phyloP scores from a whole-genome alignment of 345 rosid genomes.

The Gossypium turneri region DNA sequence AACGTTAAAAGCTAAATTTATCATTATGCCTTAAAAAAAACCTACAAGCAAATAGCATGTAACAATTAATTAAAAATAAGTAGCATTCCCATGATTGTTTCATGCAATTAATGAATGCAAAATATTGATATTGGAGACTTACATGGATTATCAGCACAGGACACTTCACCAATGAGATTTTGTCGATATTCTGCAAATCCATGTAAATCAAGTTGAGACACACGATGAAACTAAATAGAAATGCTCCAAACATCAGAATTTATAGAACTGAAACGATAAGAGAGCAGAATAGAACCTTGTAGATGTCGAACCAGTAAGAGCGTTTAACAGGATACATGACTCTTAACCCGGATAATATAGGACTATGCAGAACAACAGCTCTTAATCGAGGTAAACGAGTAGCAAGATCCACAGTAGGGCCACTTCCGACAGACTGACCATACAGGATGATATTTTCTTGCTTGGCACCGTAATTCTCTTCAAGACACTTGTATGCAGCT shows the following conservation, averaged over 20 bases:
- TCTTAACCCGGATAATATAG: constrained; percentile 89
- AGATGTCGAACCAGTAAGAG: constrained; percentile 92
- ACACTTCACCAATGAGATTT: constrained; percentile 77
- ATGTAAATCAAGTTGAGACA: constrained; percentile 1
- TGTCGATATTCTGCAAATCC: constrained; percentile 73
- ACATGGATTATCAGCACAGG: constrained; percentile 92
- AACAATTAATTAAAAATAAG: not conserved
- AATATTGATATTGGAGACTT: constrained; percentile 31
- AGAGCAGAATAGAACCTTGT: constrained; percentile 52
- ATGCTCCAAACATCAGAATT: constrained; percentile 1
- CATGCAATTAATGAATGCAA: constrained; percentile 14
- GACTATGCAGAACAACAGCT: constrained; percentile 90
- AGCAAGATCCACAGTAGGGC: constrained; percentile 90
- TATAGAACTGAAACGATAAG: not conserved
- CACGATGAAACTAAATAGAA: not conserved
- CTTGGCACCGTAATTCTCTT: constrained; percentile 76
- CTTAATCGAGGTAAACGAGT: constrained; percentile 64
- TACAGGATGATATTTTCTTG: constrained; percentile 85
- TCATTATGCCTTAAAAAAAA: no score
- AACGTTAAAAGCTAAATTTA: no score
- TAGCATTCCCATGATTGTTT: not conserved
- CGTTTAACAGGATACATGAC: constrained; percentile 97
- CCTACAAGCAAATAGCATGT: no score
- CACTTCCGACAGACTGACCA: constrained; percentile 96
- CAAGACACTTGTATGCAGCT: constrained; percentile 89